Conservation (phyloP, 768 basidiomycete species). For the Sistotremastrum niveocremeum region DNA sequence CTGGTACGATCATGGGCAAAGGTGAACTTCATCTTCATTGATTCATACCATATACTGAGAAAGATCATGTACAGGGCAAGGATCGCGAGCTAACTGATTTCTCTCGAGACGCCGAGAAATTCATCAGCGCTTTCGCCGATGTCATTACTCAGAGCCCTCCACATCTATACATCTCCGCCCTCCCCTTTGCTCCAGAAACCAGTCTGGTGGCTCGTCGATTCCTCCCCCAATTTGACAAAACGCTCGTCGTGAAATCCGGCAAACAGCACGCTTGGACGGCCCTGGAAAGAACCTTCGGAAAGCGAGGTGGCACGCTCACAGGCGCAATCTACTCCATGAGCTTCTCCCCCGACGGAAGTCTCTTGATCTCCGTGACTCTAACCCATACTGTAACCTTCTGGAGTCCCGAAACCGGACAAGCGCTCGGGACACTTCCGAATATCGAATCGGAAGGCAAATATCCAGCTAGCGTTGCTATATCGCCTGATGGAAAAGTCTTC, state of each 20-base stretch:
- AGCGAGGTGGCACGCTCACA: no score
- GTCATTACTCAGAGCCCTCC: constrained; percentile 1
- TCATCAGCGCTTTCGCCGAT: neutral
- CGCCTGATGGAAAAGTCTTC: constrained; percentile 12
- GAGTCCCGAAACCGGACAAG: no score
- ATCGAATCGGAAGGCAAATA: no score
- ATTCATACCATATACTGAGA: neutral
- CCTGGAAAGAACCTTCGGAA: neutral
- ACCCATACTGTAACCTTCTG: no score
- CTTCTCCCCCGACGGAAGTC: no score
- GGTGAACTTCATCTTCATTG: neutral
- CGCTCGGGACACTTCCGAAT: no score
- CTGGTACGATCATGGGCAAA: neutral
- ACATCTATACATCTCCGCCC: constrained; percentile 2
- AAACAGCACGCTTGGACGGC: constrained; percentile 10
- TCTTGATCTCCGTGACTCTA: no score
- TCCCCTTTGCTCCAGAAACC: constrained; percentile 1
- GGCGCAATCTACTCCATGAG: no score
- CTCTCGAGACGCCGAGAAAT: neutral
- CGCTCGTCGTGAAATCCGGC: constrained; percentile 6
- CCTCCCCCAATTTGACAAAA: no score
- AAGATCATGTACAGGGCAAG: neutral
- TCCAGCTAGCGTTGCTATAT: constrained; percentile 6
- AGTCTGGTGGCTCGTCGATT: no score
- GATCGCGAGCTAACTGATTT: neutral